These are phyloP conservation scores for Euphrasia arctica DNA, from an alignment of 305 asterid genomes.

Conservation along the genomic window DNA sequence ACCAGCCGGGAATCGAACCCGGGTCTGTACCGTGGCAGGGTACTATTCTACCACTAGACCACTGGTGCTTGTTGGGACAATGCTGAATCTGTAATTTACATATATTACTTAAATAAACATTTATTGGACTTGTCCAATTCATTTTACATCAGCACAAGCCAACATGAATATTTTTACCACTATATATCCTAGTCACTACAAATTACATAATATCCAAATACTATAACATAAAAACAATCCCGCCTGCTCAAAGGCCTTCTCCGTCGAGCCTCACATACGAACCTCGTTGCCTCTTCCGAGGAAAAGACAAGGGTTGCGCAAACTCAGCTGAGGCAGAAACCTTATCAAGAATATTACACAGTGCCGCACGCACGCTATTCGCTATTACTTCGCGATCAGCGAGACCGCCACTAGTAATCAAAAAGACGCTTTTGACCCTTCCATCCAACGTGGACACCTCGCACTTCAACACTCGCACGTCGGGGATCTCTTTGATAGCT, in stretches of 20 bases:
- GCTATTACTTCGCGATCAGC: not conserved
- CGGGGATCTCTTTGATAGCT: slow-evolving; percentile 35
- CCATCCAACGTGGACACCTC: slow-evolving; percentile 65
- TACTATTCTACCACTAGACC: slow-evolving; percentile 51
- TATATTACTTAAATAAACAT: too few relatives aligned
- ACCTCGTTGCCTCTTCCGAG: slow-evolving; percentile 52
- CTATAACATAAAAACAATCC: too few relatives aligned
- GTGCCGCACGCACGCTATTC: slow-evolving; percentile 38
- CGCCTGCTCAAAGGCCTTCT: not conserved
- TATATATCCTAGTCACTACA: too few relatives aligned
- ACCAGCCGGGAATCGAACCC: slow-evolving; percentile 75
- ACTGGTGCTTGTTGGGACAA: slow-evolving; percentile 12
- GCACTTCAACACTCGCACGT: slow-evolving; percentile 38
- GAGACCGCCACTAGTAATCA: slow-evolving; percentile 29
- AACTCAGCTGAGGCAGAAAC: slow-evolving; percentile 47
- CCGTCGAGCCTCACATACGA: slow-evolving; percentile 22
- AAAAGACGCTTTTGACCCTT: slow-evolving; percentile 50
- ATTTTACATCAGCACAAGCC: too few relatives aligned
- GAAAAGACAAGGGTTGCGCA: slow-evolving; percentile 36
- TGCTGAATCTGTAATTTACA: too few relatives aligned
- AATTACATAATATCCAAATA: too few relatives aligned
- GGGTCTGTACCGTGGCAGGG: slow-evolving; percentile 71
- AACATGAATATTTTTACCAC: too few relatives aligned
- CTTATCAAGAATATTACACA: slow-evolving; percentile 50
- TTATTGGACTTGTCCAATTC: too few relatives aligned